Base-by-base conservation (phyloP, 2,329 filamentous ascomycete species). In the Didymella keratinophila region DNA sequence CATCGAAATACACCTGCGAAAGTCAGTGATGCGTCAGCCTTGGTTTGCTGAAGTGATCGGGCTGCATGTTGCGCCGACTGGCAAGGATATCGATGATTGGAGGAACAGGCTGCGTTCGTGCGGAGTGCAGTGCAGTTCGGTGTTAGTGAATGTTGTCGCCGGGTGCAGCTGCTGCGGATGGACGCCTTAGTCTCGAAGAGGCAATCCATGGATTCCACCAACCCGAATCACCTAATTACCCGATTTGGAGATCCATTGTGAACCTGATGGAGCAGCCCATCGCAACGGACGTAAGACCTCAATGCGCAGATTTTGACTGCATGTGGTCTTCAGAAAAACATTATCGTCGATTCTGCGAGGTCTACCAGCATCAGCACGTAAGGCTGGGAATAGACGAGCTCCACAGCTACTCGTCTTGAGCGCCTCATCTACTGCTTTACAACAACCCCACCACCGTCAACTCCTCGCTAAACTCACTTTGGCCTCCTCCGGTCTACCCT, bases 401-500 rank as follows among this genome's bases (percentile, higher is more conserved):
- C 30, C 18, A 3, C 49, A 34, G 11, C 34, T 36, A 23, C 12
- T 41, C 21, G 23, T 28, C 21, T 2, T 14, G 7, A 55, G 52
- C 36, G 46, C 51, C 45, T 43, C 20, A 21, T n/a, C 23, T 20
- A 42, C 51, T 52, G 37, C 30, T 55, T 44, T 48, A 42, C 56
- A 55, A 3, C 39, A 23, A 42, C 16, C 4, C 37, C 36, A 37
- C 30, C 54, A 28, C 39, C 56, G 18, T 27, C 49, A 53, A 56
- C 52, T 56, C 52, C 48, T 43, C 37, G 52, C 52, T 45, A 52
- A 56, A 51, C 42, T 43, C 52, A 36, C 42, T 39, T 20, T 43
- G 41, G 16, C 21, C 23, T n/a, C 23, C 11, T 6, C 16, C 23
- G 7, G 14, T 27, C 23, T n/a, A 14, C 14, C 23, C 12, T 43